Percentiles rank a stretch among this genome's conserved stretches.
Conservation (phyloP, 139 green algal genomes). For the Eudorina sp. region DNA sequence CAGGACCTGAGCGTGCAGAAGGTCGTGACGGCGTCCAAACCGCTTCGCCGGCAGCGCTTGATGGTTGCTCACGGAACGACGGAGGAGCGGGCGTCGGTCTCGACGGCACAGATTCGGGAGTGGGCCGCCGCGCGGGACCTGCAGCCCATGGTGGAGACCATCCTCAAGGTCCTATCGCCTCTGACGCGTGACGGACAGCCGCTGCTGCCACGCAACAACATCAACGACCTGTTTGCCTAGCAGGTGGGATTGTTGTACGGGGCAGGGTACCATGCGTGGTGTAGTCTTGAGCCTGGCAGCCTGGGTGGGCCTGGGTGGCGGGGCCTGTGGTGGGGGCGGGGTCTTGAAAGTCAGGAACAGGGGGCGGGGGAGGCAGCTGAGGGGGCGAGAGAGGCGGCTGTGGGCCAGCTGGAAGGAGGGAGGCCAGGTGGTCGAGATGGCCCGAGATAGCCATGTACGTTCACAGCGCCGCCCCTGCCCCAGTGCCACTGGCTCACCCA, state of each 20-base stretch:
- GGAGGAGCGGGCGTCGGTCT: neutral
- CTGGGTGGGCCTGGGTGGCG: too few relatives aligned
- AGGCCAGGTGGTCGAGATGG: too few relatives aligned
- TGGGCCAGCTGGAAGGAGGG: too few relatives aligned
- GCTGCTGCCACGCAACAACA: neutral
- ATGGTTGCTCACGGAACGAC: neutral
- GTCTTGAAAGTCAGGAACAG: too few relatives aligned
- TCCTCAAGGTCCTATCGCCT: neutral
- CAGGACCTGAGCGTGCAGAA: neutral
- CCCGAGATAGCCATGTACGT: too few relatives aligned
- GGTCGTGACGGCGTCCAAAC: neutral
- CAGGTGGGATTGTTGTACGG: constrained; percentile 5
- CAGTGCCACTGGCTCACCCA: too few relatives aligned
- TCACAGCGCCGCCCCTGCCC: too few relatives aligned
- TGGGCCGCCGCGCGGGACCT: neutral
- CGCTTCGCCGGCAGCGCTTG: neutral
- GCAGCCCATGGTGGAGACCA: neutral
- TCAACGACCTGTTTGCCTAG: constrained; percentile 10
- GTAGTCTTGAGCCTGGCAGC: constrained; percentile 7
- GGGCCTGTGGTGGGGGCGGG: too few relatives aligned
- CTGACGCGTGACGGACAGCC: constrained; percentile 4
- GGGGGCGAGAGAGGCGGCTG: too few relatives aligned
- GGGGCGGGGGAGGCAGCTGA: too few relatives aligned
- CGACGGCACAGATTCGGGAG: constrained; percentile 13
- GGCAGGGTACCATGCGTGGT: neutral